phyloP scores from a whole-genome alignment of 257 asterid genomes.

The Penstemon eatonii region DNA sequence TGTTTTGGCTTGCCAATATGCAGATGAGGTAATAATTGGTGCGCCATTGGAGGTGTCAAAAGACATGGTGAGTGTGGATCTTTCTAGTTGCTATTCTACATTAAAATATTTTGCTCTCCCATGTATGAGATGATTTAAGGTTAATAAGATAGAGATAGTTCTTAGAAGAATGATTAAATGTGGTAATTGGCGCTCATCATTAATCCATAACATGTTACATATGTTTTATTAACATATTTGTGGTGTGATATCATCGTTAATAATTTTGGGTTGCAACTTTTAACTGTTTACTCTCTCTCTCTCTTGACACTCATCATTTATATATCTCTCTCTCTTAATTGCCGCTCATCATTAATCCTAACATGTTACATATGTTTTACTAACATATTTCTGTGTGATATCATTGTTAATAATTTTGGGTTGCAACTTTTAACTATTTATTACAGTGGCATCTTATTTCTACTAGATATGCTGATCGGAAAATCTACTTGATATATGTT shows the following conservation, averaged over 20 bases:
- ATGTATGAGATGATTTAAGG: slow-evolving; percentile 13
- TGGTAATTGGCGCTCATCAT: neutral
- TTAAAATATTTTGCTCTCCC: slow-evolving; percentile 20
- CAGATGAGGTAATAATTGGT: slow-evolving; percentile 96
- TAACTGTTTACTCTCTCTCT: neutral
- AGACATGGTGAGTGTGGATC: slow-evolving; percentile 70
- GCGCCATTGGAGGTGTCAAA: slow-evolving; percentile 98
- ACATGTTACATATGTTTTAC: no score
- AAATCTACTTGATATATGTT: no score
- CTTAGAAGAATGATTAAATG: slow-evolving; percentile 9
- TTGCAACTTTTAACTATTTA: neutral
- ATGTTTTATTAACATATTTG: neutral
- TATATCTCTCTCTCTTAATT: no score
- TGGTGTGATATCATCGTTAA: neutral
- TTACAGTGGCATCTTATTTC: no score
- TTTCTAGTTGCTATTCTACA: slow-evolving; percentile 2
- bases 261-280: neutral
- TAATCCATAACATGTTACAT: neutral
- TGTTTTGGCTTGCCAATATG: slow-evolving; percentile 95
- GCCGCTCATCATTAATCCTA: no score
- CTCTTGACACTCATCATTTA: no score
- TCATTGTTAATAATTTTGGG: neutral
- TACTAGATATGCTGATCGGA: no score
- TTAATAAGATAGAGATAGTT: slow-evolving; percentile 16
- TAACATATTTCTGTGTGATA: neutral